Evolutionary conservation across 176 grass and related monocot genomes (phyloP), one percentile per base, ranked within the genome.

Genomic region (Oryza glumipatula): DNA sequence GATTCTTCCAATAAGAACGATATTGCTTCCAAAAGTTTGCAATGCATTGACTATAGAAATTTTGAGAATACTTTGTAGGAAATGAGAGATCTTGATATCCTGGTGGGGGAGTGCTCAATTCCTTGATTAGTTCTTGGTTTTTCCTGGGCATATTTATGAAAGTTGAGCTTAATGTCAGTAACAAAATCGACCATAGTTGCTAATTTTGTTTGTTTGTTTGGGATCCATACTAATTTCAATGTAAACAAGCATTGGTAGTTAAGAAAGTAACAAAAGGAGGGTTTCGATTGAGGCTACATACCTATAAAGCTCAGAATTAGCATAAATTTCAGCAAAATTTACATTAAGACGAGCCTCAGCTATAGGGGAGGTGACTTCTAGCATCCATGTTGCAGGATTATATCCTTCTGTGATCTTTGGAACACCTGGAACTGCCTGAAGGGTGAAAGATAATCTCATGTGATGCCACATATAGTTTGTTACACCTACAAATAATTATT

Each of bases 341-440:
- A 98, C 10, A 14, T 90, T 85, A 35, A 94, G 67, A 49, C 22
- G 74, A 88, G 93, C 83, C 83, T 95, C 93, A 23, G 88, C 78
- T 76, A 84, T 46, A 46, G 91, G 61, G 19, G 91, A 79, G 63
- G 82, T 98, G 74, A 98, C 84, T 84, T 98, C 96, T 28, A 98
- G 60, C 83, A 94, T 88, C 96, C 96, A 98, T 51, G 96, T 98
- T 22, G 96, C 96, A 63, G 96, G 96, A 70, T 98, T 98, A 72
- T 94, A 89, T 36, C 92, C 93, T 76, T 91, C 84, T 80, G 83
- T 77, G 68, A 95, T 95, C 72, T 90, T 95, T 26, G 89, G 72
- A 84, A 95, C 79, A 70, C 93, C 89, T 77, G 96, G 85, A 84
- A 98, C 78, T 78, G 87, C 89, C 95, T 98, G 83, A 65, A 94